Base-by-base conservation (phyloP, 2,329 filamentous ascomycete genomes). In the Juglanconis juglandina region DNA sequence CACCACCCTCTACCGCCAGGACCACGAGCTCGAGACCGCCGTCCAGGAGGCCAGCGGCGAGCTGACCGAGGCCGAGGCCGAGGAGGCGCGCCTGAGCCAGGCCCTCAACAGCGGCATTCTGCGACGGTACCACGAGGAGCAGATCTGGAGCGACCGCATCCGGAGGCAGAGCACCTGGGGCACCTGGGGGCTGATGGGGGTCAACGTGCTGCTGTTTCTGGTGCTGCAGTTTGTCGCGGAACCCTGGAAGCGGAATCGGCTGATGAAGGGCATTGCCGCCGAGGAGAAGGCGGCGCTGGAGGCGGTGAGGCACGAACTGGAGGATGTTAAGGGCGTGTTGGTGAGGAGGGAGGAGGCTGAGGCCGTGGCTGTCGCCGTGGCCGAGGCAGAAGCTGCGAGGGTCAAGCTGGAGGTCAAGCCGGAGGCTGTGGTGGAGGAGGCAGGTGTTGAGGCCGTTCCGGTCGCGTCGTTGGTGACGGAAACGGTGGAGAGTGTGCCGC, bases 81-180 rank as follows among this genome's bases (percentile, higher is more conserved):
- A 91, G 37, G 87, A 96, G 63, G 90, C 96, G 75, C 87, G 90
- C 63, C 84, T 92, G 1, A 85, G 87, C 58, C 85, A 87, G 56
- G 84, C 87, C 68, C 79, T 99, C 57, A 94, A 90, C 71, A 87
- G 89, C 63, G 87, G 88, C 54, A 97, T 98, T 68, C 79, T 97
- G 55, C 90, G 90, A 63, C 86, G 96, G 63, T 99, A 99, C 75
- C 95, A 99, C 74, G 95, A 99, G 77, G 95, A 99, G 78, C 95
- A 99, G 78, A 96, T 99, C 59, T 99, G 95, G 95, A 96, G 91
- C 71, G 95, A 99, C 73, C 94, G 96, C 68, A 99, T 99, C 71
- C 84, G 95, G 41, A 83, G 95, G 66, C 96, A 96, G 81, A 95
- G 90, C 72, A 99, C 95, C 0, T 99, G 95, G 95, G 94, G 96